phyloP scores from a whole-genome alignment of 2,329 filamentous ascomycete genomes.

The Cercospora zeina region DNA sequence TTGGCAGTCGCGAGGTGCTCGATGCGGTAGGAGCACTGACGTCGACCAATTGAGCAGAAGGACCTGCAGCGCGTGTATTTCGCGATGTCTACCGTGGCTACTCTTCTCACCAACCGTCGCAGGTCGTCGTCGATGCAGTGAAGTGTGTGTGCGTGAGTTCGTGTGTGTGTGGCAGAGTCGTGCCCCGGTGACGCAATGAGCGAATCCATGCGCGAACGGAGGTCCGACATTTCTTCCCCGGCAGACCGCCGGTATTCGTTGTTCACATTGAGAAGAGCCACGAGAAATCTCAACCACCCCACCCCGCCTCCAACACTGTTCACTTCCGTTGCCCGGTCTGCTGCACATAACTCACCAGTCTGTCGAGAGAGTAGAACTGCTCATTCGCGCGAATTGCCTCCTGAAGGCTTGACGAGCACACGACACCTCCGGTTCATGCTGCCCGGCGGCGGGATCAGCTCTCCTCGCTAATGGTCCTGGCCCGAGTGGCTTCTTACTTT shows the following conservation, averaged over 20 bases:
- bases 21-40: background rate
- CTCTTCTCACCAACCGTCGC: background rate
- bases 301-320: background rate
- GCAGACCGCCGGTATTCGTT: background rate
- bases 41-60: background rate
- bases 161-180: constrained; percentile 6
- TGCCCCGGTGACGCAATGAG: background rate
- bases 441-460: background rate
- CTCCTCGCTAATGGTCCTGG: constrained; percentile 50
- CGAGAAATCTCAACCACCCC: background rate
- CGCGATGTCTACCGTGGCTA: background rate
- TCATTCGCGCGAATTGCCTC: background rate
- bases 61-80: background rate
- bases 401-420: background rate
- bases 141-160: background rate
- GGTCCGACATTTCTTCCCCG: constrained; percentile 5
- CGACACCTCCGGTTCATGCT: constrained; percentile 8
- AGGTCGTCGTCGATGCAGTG: background rate
- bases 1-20: constrained; percentile 14
- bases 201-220: background rate
- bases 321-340: background rate
- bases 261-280: background rate
- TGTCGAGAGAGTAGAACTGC: background rate
- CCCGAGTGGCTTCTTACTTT: constrained; percentile 51
- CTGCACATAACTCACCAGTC: background rate